phyloP scores from a whole-genome alignment of 208 protist species.

The Leishmania tropica region DNA sequence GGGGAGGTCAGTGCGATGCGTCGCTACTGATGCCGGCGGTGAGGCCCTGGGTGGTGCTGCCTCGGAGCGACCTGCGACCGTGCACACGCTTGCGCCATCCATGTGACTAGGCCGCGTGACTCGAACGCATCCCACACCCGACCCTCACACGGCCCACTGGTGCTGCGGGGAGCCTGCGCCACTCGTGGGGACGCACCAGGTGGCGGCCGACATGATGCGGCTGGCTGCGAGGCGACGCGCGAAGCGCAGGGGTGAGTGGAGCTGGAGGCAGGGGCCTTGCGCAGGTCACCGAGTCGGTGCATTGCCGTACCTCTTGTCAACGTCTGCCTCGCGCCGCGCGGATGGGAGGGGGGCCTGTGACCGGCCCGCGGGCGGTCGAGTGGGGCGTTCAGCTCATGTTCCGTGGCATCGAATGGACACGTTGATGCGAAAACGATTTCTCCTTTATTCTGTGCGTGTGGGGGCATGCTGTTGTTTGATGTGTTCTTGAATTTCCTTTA shows the following conservation, averaged over 20 bases:
- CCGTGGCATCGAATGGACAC: not conserved
- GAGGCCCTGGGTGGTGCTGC: not conserved
- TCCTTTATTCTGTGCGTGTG: no score
- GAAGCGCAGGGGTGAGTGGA: no score
- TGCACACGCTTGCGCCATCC: not conserved
- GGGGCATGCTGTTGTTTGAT: not conserved
- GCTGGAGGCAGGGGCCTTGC: not conserved
- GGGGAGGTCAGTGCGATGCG: not conserved
- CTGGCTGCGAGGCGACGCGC: not conserved
- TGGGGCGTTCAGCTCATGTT: not conserved
- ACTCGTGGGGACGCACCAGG: not conserved
- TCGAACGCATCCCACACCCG: no score
- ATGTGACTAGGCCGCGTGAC: not conserved
- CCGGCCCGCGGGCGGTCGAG: not conserved
- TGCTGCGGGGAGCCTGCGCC: not conserved
- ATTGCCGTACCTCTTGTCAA: not conserved
- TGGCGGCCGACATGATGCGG: not conserved
- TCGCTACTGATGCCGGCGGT: not conserved
- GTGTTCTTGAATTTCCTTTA: not conserved
- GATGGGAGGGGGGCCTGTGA: not conserved
- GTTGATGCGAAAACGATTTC: no score
- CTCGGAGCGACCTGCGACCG: not conserved
- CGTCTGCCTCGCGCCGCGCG: not conserved
- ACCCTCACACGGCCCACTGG: not conserved
- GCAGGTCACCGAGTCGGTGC: not conserved